phyloP scores from a whole-genome alignment of 768 basidiomycete species.

The Hydnum rufescens region DNA sequence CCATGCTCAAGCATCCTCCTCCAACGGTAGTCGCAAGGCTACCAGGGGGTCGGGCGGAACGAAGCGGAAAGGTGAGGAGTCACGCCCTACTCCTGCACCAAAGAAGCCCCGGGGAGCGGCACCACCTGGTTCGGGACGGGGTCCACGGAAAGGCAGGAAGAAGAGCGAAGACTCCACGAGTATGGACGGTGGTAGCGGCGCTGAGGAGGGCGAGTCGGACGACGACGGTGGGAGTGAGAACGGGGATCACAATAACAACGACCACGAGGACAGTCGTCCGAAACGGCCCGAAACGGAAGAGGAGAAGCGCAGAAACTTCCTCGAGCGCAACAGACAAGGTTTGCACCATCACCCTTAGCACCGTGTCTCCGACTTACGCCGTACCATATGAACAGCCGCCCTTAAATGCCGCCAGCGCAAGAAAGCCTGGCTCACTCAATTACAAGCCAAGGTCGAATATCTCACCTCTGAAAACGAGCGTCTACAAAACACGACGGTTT shows the following conservation, averaged over 20 bases:
- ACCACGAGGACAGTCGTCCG: not conserved
- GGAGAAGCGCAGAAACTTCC: conserved; percentile 90
- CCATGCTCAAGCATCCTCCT: not conserved
- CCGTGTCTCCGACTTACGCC: not conserved
- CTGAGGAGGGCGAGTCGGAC: conserved; percentile 12
- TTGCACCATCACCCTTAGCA: conserved; percentile 9
- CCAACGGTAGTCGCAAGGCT: not conserved
- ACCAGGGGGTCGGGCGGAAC: not conserved
- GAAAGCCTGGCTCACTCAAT: conserved; percentile 86
- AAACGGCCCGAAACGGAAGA: conserved; percentile 95
- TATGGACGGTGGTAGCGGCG: conserved; percentile 24
- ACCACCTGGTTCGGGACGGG: not conserved
- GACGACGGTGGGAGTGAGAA: conserved; percentile 12
- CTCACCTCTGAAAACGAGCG: conserved; percentile 90
- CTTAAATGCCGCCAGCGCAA: conserved; percentile 98
- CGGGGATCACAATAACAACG: not conserved
- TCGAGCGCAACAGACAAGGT: conserved; percentile 98
- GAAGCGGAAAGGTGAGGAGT: not conserved
- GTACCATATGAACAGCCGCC: conserved; percentile 38
- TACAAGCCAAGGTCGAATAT: conserved; percentile 87
- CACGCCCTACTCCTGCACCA: not conserved
- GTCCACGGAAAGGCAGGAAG: not conserved
- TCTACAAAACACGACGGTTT: conserved; percentile 65
- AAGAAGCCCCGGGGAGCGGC: not conserved
- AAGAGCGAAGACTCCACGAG: not conserved